Evolutionary conservation across 2,329 filamentous ascomycete genomes (phyloP).

Genomic region (Drechslera avenae): DNA sequence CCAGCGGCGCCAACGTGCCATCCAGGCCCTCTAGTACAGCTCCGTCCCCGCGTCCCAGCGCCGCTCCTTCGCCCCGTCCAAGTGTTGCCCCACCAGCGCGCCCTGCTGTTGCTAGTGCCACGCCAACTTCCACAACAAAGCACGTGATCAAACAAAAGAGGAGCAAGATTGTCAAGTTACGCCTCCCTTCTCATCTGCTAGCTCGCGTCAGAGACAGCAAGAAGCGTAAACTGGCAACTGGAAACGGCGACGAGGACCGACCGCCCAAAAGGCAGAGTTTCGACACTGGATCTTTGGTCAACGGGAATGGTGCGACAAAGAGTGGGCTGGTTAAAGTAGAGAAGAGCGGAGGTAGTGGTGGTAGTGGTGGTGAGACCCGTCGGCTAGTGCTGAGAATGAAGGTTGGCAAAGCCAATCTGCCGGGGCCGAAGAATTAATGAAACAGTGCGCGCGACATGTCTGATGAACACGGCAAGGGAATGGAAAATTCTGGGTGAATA

Average conservation of each 20-base stretch:
- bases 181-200: slow-evolving; percentile 22
- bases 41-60: slow-evolving; percentile 21
- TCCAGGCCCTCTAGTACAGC: slow-evolving; percentile 19
- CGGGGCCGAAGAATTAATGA: not conserved
- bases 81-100: slow-evolving; percentile 8
- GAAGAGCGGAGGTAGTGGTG: not conserved
- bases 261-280: slow-evolving; percentile 37
- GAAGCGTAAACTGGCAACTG: slow-evolving; percentile 29
- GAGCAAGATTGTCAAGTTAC: slow-evolving; percentile 36
- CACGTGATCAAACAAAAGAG: slow-evolving; percentile 26
- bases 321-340: slow-evolving; percentile 28
- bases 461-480: too few species aligned
- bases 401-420: slow-evolving; percentile 21
- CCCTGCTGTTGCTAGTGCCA: slow-evolving; percentile 4
- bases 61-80: slow-evolving; percentile 20
- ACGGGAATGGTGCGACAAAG: slow-evolving; percentile 15
- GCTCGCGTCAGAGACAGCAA: slow-evolving; percentile 20
- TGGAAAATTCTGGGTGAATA: too few species aligned
- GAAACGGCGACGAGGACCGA: slow-evolving; percentile 22
- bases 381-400: slow-evolving; percentile 30
- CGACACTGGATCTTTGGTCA: slow-evolving; percentile 23
- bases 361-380: slow-evolving; percentile 17
- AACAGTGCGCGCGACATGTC: not conserved
- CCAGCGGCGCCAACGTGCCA: slow-evolving; percentile 14
- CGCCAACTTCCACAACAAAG: slow-evolving; percentile 7